Conservation (phyloP, 805 yeast genomes). For the Ogataea philodendri region DNA sequence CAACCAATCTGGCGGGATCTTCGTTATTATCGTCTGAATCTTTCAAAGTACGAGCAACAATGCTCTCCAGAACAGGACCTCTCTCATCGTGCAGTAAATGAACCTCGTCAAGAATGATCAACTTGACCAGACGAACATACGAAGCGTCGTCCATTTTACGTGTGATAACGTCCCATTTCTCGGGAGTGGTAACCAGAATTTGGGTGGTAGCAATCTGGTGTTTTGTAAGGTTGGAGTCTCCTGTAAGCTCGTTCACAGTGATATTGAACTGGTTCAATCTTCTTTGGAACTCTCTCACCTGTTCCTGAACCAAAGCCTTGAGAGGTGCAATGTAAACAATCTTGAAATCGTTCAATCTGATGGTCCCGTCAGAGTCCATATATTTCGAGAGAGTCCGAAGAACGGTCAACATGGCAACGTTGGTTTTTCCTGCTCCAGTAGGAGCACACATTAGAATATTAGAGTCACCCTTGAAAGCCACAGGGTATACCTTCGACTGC, state of each 20-base stretch:
- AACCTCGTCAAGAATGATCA: constrained; percentile 86
- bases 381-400: constrained; percentile 58
- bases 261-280: constrained; percentile 64
- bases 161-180: constrained; percentile 95
- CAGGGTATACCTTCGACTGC: constrained; percentile 78
- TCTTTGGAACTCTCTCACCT: constrained; percentile 79
- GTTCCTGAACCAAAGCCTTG: constrained; percentile 94
- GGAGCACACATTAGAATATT: constrained; percentile 92
- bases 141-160: constrained; percentile 72
- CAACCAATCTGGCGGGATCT: constrained; percentile 63
- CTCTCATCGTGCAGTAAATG: constrained; percentile 91
- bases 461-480: constrained; percentile 68
- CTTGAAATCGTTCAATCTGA: constrained; percentile 59
- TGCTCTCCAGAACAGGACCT: constrained; percentile 91
- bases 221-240: constrained; percentile 77
- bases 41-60: constrained; percentile 72
- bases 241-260: constrained; percentile 82
- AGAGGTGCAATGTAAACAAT: constrained; percentile 89
- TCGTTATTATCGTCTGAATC: constrained; percentile 42
- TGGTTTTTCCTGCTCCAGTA: constrained; percentile 98
- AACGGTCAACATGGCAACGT: constrained; percentile 86
- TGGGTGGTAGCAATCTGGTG: constrained; percentile 78
- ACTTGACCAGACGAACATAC: constrained; percentile 59
- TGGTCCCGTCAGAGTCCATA: constrained; percentile 47
- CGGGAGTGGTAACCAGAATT: constrained; percentile 89